Conservation (phyloP, 2,329 filamentous ascomycete species). For the Nemania sp. region DNA sequence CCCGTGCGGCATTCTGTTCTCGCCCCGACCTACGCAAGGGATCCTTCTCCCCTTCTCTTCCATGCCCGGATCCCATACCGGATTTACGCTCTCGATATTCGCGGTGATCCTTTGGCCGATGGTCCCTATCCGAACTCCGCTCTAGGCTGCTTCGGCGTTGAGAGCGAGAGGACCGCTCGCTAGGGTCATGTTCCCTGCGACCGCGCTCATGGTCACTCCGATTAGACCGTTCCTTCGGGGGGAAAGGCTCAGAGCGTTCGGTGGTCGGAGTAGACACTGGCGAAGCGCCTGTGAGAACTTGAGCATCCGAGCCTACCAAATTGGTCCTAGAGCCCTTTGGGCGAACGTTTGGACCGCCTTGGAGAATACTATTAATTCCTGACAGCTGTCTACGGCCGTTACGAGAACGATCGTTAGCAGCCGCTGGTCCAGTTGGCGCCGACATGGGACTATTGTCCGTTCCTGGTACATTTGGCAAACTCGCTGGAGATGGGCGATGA, state of each 20-base stretch:
- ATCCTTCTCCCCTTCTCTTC: slow-evolving; percentile 39
- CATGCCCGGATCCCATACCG: slow-evolving; percentile 30
- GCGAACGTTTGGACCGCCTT: slow-evolving; percentile 46
- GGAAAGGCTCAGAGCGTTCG: slow-evolving; percentile 52
- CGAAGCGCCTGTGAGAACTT: slow-evolving; percentile 59
- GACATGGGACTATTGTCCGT: slow-evolving; percentile 37
- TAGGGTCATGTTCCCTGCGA: slow-evolving; percentile 48
- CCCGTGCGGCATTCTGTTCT: slow-evolving; percentile 31
- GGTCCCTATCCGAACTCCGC: slow-evolving; percentile 51
- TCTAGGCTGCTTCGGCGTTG: slow-evolving; percentile 56
- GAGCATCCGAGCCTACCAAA: slow-evolving; percentile 58
- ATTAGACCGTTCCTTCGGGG: slow-evolving; percentile 43
- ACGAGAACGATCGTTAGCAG: slow-evolving; percentile 41
- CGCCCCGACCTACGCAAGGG: slow-evolving; percentile 36
- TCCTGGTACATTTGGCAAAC: slow-evolving; percentile 26
- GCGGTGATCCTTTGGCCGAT: slow-evolving; percentile 42
- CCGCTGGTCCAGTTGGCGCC: slow-evolving; percentile 41
- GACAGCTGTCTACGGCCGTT: slow-evolving; percentile 56
- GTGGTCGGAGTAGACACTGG: slow-evolving; percentile 52
- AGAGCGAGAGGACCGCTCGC: slow-evolving; percentile 44
- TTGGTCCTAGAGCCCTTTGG: slow-evolving; percentile 46
- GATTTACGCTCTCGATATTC: slow-evolving; percentile 38
- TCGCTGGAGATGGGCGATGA: slow-evolving; percentile 34
- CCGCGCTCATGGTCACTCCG: slow-evolving; percentile 43
- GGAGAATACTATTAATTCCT: slow-evolving; percentile 62